Evolutionary conservation across 495 filamentous ascomycete genomes (phyloP), one percentile per base, ranked within the genome.

Genomic region (Penicillium pancosmium): DNA sequence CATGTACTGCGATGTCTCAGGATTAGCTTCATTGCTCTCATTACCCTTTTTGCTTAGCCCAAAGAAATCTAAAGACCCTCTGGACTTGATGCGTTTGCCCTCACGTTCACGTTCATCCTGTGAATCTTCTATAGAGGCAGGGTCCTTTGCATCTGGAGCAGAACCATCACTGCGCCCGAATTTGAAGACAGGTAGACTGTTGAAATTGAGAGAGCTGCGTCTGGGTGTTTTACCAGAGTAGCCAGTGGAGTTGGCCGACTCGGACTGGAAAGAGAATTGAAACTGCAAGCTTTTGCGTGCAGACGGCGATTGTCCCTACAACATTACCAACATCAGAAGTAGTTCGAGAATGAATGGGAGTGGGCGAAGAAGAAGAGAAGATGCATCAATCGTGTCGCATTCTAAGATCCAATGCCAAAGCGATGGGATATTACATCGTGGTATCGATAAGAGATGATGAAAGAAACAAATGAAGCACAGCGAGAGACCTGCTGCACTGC

Each of bases 231-330:
- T 68, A 65, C 54, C 60, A 59, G 50, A 33, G 23, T 55, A 52
- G 10, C 38, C 48, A 16, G 57, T 55, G 21, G 57, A 43, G 15
- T 54, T 55, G 54, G 49, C 56, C 3, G 66, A 43, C n/a, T 62
- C 63, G 9, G 64, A 56, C 9, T 52, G 47, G 13, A 62, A 59
- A 13, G 61, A 52, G 33, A 66, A 62, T 35, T 68, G 67, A 3
- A 67, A 55, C 21, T 61, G 54, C 44, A 55, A 19, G 43, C 52
- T 59, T 41, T 55, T 68, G 52, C 60, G 63, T 44, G 64, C 35
- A 65, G 40, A 59, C n/a, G 64, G 63, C 51, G 74, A 60, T 61
- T 73, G 68, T 67, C 61, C 77, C 77, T 80, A 80, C 75, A 78
- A 54, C 38, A 69, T 70, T 69, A 78, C 63, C 70, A 69, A 67